Conservation (phyloP, 1,139 yeast genomes). For the Geotrichum fermentans region DNA sequence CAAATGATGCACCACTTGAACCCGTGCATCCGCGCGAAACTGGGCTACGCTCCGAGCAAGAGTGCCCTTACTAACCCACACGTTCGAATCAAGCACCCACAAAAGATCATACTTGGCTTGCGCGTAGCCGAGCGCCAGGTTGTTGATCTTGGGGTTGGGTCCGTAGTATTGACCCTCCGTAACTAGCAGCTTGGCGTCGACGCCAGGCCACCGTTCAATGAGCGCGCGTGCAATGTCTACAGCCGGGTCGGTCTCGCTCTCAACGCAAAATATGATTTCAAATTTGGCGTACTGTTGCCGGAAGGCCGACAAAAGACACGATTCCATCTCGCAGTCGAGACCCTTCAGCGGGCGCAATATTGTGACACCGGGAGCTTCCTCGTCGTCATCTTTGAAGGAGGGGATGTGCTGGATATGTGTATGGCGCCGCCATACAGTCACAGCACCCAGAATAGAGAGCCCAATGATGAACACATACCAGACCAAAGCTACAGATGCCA, state of each 20-base stretch:
- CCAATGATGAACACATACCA: conserved; percentile 25
- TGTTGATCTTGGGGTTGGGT: conserved; percentile 86
- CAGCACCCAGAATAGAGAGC: conserved; percentile 22
- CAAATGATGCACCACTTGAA: conserved; percentile 73
- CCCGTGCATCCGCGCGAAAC: conserved; percentile 33
- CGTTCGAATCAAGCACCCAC: conserved; percentile 89
- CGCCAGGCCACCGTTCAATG: conserved; percentile 51
- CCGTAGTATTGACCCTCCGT: conserved; percentile 50
- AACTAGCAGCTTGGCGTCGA: conserved; percentile 57
- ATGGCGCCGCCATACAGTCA: conserved; percentile 13
- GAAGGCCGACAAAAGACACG: conserved; percentile 66
- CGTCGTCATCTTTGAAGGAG: not conserved
- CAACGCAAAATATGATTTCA: conserved; percentile 75
- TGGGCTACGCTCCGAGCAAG: conserved; percentile 61
- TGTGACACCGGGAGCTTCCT: conserved; percentile 52
- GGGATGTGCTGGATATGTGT: too few relatives aligned
- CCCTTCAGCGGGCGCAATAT: conserved; percentile 82
- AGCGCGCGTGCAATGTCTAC: conserved; percentile 52
- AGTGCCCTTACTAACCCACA: conserved; percentile 67
- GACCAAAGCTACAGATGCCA: conserved; percentile 18
- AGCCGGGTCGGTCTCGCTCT: conserved; percentile 58
- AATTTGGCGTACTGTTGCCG: conserved; percentile 64
- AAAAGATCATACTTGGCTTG: conserved; percentile 65
- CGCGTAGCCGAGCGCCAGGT: conserved; percentile 70
- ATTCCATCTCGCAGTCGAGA: conserved; percentile 65